Evolutionary conservation across 108 stramenopile species (phyloP).

Genomic region (Schizochytrium sp.): DNA sequence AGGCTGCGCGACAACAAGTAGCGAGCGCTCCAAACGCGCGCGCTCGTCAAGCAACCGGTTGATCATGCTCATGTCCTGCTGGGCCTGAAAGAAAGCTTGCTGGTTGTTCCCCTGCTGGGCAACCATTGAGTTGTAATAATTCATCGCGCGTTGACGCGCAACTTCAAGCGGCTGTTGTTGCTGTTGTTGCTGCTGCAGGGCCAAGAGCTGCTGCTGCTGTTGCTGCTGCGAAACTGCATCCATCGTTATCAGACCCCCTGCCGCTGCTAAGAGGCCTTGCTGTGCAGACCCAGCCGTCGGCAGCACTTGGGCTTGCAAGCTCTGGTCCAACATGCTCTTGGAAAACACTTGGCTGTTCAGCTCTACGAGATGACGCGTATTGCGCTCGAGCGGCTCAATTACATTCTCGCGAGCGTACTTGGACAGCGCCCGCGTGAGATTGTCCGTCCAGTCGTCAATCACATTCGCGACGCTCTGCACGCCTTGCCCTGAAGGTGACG

Average conservation of each 20-base stretch:
- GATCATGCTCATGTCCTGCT: background rate
- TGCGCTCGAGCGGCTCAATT: background rate
- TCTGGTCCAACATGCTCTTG: background rate
- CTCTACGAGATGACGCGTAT: background rate
- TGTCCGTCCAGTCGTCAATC: conserved; percentile 15
- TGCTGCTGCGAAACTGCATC: background rate
- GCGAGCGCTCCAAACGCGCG: background rate
- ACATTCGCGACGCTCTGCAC: background rate
- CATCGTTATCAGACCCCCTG: background rate
- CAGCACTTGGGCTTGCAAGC: background rate
- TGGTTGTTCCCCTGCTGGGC: background rate
- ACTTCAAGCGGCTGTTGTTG: background rate
- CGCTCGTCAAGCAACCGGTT: background rate
- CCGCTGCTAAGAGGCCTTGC: background rate
- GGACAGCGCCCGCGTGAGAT: background rate
- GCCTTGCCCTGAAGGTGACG: background rate
- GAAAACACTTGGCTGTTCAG: background rate
- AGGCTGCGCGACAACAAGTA: background rate
- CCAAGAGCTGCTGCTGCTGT: background rate
- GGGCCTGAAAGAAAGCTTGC: background rate
- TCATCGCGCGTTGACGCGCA: background rate
- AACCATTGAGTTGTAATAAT: background rate
- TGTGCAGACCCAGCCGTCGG: background rate
- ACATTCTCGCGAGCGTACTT: background rate
- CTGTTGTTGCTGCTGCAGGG: background rate